Percentiles rank a stretch among this genome's conserved stretches.
phyloP scores from a whole-genome alignment of 2,329 filamentous ascomycete species.

The Grosmannia clavigera region DNA sequence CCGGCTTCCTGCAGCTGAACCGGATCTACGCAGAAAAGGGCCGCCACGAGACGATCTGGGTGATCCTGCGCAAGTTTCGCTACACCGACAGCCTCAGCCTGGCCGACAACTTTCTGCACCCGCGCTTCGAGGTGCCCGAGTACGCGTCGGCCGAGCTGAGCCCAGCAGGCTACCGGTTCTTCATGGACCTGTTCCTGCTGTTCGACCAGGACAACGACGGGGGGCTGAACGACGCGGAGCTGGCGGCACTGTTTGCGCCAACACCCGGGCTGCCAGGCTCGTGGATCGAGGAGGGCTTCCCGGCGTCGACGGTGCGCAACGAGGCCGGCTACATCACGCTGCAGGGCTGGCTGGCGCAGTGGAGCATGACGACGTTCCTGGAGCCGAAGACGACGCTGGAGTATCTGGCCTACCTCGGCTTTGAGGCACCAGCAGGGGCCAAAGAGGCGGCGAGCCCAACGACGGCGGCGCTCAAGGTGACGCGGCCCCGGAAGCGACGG shows the following conservation, averaged over 20 bases:
- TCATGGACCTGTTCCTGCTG: slow-evolving; percentile 87
- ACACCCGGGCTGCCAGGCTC: slow-evolving; percentile 79
- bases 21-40: slow-evolving; percentile 96
- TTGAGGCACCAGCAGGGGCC: slow-evolving; percentile 56
- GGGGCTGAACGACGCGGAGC: slow-evolving; percentile 74
- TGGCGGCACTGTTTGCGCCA: slow-evolving; percentile 79
- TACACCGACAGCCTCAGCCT: slow-evolving; percentile 92
- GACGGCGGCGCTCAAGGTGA: slow-evolving; percentile 79
- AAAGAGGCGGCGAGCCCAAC: slow-evolving; percentile 29
- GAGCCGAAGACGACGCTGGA: slow-evolving; percentile 91
- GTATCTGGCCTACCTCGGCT: slow-evolving; percentile 92
- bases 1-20: slow-evolving; percentile 80
- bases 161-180: slow-evolving; percentile 85
- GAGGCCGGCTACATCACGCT: slow-evolving; percentile 91
- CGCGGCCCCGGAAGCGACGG: slow-evolving; percentile 78
- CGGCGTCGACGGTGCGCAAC: slow-evolving; percentile 85
- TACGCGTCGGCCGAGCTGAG: slow-evolving; percentile 89
- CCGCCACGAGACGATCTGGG: slow-evolving; percentile 96
- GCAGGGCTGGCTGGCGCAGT: slow-evolving; percentile 95
- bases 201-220: slow-evolving; percentile 98
- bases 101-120: slow-evolving; percentile 81
- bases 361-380: slow-evolving; percentile 98
- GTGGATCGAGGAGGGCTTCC: slow-evolving; percentile 83
- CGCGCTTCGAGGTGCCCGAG: slow-evolving; percentile 87
- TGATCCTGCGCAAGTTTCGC: slow-evolving; percentile 85